Evolutionary conservation across 305 asterid genomes (phyloP).

Genomic region (Nicotiana rustica): DNA sequence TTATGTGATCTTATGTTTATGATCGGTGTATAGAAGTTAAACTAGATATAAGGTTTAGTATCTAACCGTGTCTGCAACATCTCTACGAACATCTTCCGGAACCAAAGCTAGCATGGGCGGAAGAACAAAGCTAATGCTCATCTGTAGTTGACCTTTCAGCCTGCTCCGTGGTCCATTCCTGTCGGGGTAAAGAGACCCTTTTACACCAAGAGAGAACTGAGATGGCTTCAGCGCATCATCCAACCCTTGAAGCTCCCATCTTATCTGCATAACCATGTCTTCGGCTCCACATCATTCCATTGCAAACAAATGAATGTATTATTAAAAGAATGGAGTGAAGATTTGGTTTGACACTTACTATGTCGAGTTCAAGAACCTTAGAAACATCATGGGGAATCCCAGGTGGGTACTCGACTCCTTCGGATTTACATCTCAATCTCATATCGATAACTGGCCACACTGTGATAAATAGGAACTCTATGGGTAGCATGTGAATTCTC

Average conservation of each 20-base stretch:
- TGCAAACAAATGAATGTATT: background rate
- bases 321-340: background rate
- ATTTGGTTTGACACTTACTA: constrained; percentile 56
- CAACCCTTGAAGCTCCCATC: constrained; percentile 91
- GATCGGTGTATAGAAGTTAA: background rate
- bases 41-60: constrained; percentile 28
- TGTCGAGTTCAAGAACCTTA: constrained; percentile 84
- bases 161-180: constrained; percentile 65
- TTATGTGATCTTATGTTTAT: background rate
- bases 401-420: constrained; percentile 73
- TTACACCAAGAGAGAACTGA: constrained; percentile 74
- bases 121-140: constrained; percentile 80
- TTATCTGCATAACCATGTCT: constrained; percentile 56
- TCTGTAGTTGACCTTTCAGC: constrained; percentile 78
- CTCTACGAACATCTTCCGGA: constrained; percentile 81
- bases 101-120: constrained; percentile 76
- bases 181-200: constrained; percentile 81
- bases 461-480: constrained; percentile 77
- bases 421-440: constrained; percentile 77
- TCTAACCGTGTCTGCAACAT: constrained; percentile 89
- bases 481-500: constrained; percentile 94
- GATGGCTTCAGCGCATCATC: constrained; percentile 88
- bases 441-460: constrained; percentile 80
- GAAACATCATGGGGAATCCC: constrained; percentile 70
- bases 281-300: background rate